Evolutionary conservation across 23 red algal genomes (phyloP).

Genomic region (Pyropia yezoensis): DNA sequence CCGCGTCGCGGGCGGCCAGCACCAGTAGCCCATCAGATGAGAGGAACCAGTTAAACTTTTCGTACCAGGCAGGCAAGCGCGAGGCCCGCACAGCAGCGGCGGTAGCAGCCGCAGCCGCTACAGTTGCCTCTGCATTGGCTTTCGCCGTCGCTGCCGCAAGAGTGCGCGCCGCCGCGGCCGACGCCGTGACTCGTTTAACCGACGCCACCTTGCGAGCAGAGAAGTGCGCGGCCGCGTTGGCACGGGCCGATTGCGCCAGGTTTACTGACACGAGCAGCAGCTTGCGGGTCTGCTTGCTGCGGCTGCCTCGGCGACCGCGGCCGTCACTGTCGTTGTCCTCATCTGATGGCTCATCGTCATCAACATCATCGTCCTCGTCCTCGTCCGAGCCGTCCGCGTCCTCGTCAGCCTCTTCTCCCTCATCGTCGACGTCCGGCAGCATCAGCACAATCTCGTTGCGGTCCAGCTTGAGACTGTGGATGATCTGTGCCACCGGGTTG

Average conservation of each 20-base stretch:
- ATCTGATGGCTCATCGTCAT: conserved; percentile 43
- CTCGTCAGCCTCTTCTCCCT: conserved; percentile 20
- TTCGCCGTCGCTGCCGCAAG: conserved; percentile 50
- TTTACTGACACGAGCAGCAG: conserved; percentile 60
- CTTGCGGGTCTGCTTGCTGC: conserved; percentile 13
- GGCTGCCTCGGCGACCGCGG: background rate
- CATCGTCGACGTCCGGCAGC: conserved; percentile 32
- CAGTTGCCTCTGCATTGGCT: conserved; percentile 30
- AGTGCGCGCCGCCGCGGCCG: conserved; percentile 58
- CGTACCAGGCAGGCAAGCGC: conserved; percentile 80
- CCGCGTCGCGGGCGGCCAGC: conserved; percentile 77
- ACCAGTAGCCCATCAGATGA: conserved; percentile 89
- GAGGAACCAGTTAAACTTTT: conserved; percentile 95
- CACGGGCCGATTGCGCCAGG: conserved; percentile 55
- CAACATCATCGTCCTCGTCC: conserved; percentile 9
- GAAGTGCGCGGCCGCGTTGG: conserved; percentile 84
- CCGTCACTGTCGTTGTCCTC: conserved; percentile 18
- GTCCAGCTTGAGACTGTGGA: conserved; percentile 79
- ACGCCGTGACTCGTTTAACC: conserved; percentile 73
- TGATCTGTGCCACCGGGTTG: conserved; percentile 80
- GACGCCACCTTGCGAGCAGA: conserved; percentile 53
- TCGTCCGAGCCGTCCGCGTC: conserved; percentile 10
- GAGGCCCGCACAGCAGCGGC: conserved; percentile 61
- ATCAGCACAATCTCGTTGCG: conserved; percentile 83
- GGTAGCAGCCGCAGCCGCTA: conserved; percentile 42